Base-by-base conservation (phyloP, 495 filamentous ascomycete genomes). In the Aspergillus hancockii region DNA sequence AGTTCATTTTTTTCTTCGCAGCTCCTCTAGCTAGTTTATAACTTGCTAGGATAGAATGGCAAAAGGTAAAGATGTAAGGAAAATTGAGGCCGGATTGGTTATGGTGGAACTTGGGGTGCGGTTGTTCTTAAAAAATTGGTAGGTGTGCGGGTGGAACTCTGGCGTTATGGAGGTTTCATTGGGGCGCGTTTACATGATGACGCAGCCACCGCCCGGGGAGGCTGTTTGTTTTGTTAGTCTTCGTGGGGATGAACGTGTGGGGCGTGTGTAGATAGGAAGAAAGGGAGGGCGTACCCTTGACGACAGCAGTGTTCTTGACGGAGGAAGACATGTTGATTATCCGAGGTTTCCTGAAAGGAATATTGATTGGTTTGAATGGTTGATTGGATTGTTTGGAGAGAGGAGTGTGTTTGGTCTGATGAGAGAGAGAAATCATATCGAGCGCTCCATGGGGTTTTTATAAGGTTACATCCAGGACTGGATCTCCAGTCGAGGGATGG, bases 151-250 rank as follows among this genome's bases (percentile, higher is more conserved):
- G 7, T 47, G 19, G 19, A 47, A 47, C 13, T 58, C 56, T 55
- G 41, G 54, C 25, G 25, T 10, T 21, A 12, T 67, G 57, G 43
- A 47, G 23, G 31, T 47, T 55, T 14, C n/a, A 47, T 47, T 47
- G 43, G 43, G 43, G 19, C 12, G 43, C 50, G 49, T 66, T 68
- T 71, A 71, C 74, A 75, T 75, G 60, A 77, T 63, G 55, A 73
- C 65, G 67, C 75, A 77, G 61, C 75, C 73, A 64, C 67, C 70
- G 52, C 70, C 69, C 58, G 75, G 71, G 62, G 70, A 67, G 51
- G 67, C 72, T 65, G 31, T 57, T 41, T 28, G n/a, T 45, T 19
- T 56, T 54, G 43, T 69, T 52, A 62, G 64, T 46, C n/a, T 45
- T 3, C 43, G 16, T 23, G 43, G 28, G 25, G 12, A 38, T 31